Evolutionary conservation across 768 basidiomycete genomes (phyloP).

Genomic region (Tulasnella sp.): DNA sequence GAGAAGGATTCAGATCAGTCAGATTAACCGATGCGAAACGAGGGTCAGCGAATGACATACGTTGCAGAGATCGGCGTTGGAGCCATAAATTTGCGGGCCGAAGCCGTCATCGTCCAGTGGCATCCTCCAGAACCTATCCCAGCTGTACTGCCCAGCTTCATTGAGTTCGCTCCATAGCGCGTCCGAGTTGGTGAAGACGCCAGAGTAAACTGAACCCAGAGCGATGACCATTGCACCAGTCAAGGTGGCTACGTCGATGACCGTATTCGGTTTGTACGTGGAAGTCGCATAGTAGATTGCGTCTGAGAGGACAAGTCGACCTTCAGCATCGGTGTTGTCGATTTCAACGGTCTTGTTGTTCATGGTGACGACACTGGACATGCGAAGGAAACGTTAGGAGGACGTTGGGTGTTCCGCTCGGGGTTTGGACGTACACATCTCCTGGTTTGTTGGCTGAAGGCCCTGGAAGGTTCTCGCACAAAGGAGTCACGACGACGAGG

Average conservation of each 20-base stretch:
- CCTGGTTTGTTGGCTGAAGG: slow-evolving; percentile 63
- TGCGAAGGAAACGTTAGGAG: neutral
- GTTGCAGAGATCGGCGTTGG: slow-evolving; percentile 78
- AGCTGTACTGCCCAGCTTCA: slow-evolving; percentile 60
- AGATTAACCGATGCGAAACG: neutral
- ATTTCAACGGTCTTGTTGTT: slow-evolving; percentile 66
- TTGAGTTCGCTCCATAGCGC: slow-evolving; percentile 63
- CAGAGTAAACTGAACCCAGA: slow-evolving; percentile 67
- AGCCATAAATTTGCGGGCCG: slow-evolving; percentile 63
- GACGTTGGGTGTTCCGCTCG: neutral
- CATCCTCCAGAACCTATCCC: slow-evolving; percentile 86
- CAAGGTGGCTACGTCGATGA: slow-evolving; percentile 82
- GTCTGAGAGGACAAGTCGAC: slow-evolving; percentile 70
- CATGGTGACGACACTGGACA: slow-evolving; percentile 65
- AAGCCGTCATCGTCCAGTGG: slow-evolving; percentile 80
- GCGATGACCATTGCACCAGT: slow-evolving; percentile 73
- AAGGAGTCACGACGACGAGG: slow-evolving; percentile 59
- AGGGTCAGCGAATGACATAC: slow-evolving; percentile 32
- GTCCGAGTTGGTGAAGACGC: slow-evolving; percentile 61
- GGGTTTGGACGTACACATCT: slow-evolving; percentile 51
- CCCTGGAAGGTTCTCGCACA: slow-evolving; percentile 83
- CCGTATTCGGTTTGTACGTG: slow-evolving; percentile 67
- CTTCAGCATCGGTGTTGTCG: slow-evolving; percentile 83
- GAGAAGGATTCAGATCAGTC: neutral
- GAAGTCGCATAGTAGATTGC: slow-evolving; percentile 77